Evolutionary conservation across 768 basidiomycete species (phyloP), one percentile per base, ranked within the genome.

Genomic region (Paxillus involutus): DNA sequence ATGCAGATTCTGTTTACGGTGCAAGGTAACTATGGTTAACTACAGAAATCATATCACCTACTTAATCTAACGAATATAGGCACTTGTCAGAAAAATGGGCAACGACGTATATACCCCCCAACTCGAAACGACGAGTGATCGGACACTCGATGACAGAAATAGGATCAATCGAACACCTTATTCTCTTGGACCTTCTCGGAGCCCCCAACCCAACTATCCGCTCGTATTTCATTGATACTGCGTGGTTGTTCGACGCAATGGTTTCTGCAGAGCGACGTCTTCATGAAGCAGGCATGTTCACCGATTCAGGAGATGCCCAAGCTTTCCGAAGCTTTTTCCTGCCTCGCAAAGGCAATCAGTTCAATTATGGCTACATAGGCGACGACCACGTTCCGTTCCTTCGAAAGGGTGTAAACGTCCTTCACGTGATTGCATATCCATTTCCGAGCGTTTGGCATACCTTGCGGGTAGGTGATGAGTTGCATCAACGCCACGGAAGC

Each of bases 381-480:
- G 97, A 99, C 69, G 97, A 99, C 71, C 97, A 99, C 62, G 70
- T 93, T 40, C 97, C 97, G 21, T 98, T 99, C 75, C 63, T 96
- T 47, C 71, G 75, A 36, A 73, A 76, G 57, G 97, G 97, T 2
- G 94, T 98, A 14, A 90, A 84, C 57, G 74, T 98, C 48, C 72
- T 99, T 59, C 97, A 99, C 70, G 68, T 98, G 44, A 98, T 98
- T 51, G 73, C 95, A 3, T 82, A 83, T 44, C 94, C 91, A 3
- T 99, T 98, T 70, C 97, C 97, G 3, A 54, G 40, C 2, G 93
- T 96, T 14, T 98, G 94, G 95, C 94, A 98, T 69, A 86, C 81
- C 8, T 64, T 91, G 35, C 67, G 65, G 52, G 96, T 93, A 65
- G 63, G 82, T 73, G 12, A 37, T 37, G 10, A 29, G 42, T 48